These are phyloP conservation scores for Nyssa sinensis DNA, from an alignment of 148 eudicot species.

Conservation along the genomic window DNA sequence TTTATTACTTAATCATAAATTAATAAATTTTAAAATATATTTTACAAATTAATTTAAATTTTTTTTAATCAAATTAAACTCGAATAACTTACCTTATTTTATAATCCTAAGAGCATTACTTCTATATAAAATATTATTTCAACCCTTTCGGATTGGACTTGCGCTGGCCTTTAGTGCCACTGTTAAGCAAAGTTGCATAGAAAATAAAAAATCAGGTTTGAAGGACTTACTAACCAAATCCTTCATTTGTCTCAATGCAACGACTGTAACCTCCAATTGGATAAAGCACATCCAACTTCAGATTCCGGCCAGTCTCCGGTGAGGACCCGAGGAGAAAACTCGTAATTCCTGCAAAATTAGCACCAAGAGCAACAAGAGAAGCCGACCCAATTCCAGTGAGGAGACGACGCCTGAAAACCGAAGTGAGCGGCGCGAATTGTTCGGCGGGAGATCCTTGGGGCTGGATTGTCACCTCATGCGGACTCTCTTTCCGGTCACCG, in stretches of 20 bases:
- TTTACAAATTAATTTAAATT: too few relatives aligned
- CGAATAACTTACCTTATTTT: too few relatives aligned
- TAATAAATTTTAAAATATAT: too few relatives aligned
- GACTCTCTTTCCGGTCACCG: constrained; percentile 35
- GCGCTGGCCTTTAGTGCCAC: too few relatives aligned
- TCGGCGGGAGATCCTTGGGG: constrained; percentile 44
- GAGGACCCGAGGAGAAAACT: constrained; percentile 74
- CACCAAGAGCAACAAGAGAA: constrained; percentile 76
- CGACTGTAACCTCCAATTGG: constrained; percentile 70
- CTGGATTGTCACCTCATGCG: constrained; percentile 9
- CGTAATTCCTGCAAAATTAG: constrained; percentile 77
- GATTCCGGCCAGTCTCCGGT: constrained; percentile 65
- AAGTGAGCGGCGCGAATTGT: constrained; percentile 56
- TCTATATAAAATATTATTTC: too few relatives aligned
- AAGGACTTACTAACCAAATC: constrained; percentile 77
- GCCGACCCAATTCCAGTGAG: constrained; percentile 74
- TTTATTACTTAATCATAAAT: too few relatives aligned
- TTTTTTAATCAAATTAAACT: too few relatives aligned
- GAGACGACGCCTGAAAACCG: constrained; percentile 61
- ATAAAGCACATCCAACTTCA: constrained; percentile 81
- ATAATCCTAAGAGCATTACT: too few relatives aligned
- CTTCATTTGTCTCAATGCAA: constrained; percentile 62
- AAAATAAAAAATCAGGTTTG: too few relatives aligned
- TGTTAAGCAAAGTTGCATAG: too few relatives aligned
- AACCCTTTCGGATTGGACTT: too few relatives aligned